Evolutionary conservation across 2,329 filamentous ascomycete genomes (phyloP).

Genomic region (Ceratocystis variospora): DNA sequence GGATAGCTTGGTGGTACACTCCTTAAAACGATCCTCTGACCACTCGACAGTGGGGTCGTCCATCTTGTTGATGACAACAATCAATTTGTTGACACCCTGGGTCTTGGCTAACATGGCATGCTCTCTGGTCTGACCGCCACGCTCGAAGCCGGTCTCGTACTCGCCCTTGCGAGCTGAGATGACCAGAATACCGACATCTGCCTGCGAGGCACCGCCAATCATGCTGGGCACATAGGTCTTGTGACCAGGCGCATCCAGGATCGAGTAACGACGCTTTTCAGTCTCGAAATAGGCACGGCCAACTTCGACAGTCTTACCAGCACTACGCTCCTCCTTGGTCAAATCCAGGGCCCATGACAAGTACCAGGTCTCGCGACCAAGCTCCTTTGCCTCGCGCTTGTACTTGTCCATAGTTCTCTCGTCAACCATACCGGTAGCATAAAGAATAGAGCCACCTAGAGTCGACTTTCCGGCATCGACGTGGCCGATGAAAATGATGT

Average conservation of each 20-base stretch:
- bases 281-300: conserved; percentile 94
- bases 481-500: conserved; percentile 96
- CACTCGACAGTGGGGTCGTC: conserved; percentile 93
- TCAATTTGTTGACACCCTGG: conserved; percentile 90
- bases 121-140: conserved; percentile 92
- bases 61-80: conserved; percentile 98
- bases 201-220: conserved; percentile 90
- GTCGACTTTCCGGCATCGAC: conserved; percentile 98
- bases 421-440: conserved; percentile 96
- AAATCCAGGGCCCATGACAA: conserved; percentile 96
- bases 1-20: conserved; percentile 79
- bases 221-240: conserved; percentile 97
- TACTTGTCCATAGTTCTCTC: conserved; percentile 97
- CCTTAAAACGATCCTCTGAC: conserved; percentile 83
- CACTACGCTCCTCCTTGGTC: conserved; percentile 88
- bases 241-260: conserved; percentile 91
- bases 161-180: conserved; percentile 95
- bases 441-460: conserved; percentile 82
- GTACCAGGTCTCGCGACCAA: conserved; percentile 96
- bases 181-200: conserved; percentile 86
- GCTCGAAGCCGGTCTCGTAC: conserved; percentile 95
- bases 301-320: conserved; percentile 97
- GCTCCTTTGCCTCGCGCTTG: conserved; percentile 89
- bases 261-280: conserved; percentile 88
- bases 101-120: conserved; percentile 97